Evolutionary conservation across 345 rosid genomes (phyloP), one percentile per base, ranked within the genome.

Genomic region (Lepidium africanum): DNA sequence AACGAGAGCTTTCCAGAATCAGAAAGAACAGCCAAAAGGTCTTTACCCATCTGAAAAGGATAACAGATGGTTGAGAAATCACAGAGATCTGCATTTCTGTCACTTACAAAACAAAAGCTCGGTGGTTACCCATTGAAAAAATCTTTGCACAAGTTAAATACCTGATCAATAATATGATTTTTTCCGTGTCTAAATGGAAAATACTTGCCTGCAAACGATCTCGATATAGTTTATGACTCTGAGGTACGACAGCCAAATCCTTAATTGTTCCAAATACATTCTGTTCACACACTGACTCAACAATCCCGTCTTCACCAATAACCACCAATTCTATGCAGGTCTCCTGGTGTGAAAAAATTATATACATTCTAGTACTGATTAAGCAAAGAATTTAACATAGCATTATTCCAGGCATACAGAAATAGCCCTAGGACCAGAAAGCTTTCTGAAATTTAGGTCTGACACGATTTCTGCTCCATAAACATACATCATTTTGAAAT

Each of bases 1-100:
- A 94, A 81, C 8, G 97, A 84, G 68, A 94, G 97, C 86, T 87
- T 94, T 75, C 99, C 99, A n/a, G 99, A 94, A 81, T 94, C 99
- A 80, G 99, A 94, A 74, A 84, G 74, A 69, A 85, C 90, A 76
- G 84, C 87, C 83, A 94, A 68, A 41, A 87, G 86, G 79, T 94
- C 99, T 76, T 83, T 91, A 51, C 86, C 92, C 84, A 83, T 79
- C 92, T 91, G 59, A 65, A 74, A 35, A 77, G 55, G 63, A 72
- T 65, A 71, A 71, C 64, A 65, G 59, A 66, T 15, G 53, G 32
- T 33, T 59, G 49, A 45, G 65, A 62, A 62, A 63, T 49, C 49
- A 56, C 25, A 57, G 12, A 68, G 41, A 46, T 69, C 46, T 17
- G 14, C 2, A 23, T 68, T 67, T 58, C 32, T 32, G 47, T 19